A percentile compares a stretch with the other conserved stretches of the same genome.
Evolutionary conservation across 345 rosid genomes (phyloP).

Genomic region (Durio zibethinus): DNA sequence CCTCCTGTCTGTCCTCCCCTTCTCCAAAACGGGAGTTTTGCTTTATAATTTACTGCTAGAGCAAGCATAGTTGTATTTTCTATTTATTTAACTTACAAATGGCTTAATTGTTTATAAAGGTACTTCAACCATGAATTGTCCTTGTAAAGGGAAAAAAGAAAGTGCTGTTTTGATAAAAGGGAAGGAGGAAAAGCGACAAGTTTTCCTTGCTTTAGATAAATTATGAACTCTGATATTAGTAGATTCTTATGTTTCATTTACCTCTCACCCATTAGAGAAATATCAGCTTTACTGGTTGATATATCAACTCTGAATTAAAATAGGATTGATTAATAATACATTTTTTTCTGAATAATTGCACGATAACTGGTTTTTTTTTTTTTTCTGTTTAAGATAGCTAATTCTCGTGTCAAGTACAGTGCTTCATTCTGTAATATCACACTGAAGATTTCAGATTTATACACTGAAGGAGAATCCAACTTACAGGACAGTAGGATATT

Average conservation of each 20-base stretch:
- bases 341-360: background rate
- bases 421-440: background rate
- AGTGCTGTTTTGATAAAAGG: background rate
- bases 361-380: background rate
- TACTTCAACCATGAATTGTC: background rate
- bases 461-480: background rate
- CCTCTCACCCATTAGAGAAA: background rate
- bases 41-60: background rate
- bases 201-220: background rate
- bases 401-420: background rate
- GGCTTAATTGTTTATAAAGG: too few species aligned
- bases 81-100: background rate
- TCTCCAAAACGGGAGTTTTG: background rate
- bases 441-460: background rate
- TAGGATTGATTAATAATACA: too few species aligned
- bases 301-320: too few species aligned
- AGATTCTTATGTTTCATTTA: background rate
- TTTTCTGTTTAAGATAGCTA: background rate
- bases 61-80: background rate
- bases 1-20: too few species aligned
- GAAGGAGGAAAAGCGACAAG: background rate
- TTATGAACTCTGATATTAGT: background rate
- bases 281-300: too few species aligned
- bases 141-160: background rate
- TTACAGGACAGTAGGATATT: background rate